Evolutionary conservation across 371 early-diverging fungal species (phyloP), one percentile per base, ranked within the genome.

Genomic region (Apophysomyces elegans): DNA sequence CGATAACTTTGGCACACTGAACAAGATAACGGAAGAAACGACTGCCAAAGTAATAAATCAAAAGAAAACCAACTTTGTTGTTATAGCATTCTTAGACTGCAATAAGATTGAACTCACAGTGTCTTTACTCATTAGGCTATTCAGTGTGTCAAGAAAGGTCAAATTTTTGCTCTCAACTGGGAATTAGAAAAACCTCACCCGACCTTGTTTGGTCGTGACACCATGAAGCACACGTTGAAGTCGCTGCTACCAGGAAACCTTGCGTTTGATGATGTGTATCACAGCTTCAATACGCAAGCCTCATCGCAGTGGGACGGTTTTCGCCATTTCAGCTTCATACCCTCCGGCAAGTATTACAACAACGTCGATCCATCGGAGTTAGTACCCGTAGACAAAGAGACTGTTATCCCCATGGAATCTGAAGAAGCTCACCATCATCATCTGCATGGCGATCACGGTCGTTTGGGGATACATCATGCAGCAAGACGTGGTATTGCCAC

Each of bases 1-100:
- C 37, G 81, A 81, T 45, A 75, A 79, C 26, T 60, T 73, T 16
- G 81, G 79, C 14, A 79, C 81, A 43, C 62, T 81, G 32, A 81
- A 81, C 36, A 39, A 73, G 1, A 45, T 81, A 47, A 81, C 77
- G 0, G 63, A 70, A 57, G 77, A 81, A 50, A 59, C 61, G 43
- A 69, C 69, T 8, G 69, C 71, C 36, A 69, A 74, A 37, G 80
- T 79, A 71, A 64, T 26, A 26, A 26, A 26, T 26, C 26, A 26
- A 26, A 1, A 26, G 2, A 26, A 26, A 26, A 26, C 3, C 32
- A 26, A 26, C 0, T 1, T 3, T 26, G 32, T 26, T 26, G 32
- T 26, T 26, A 26, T 26, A 26, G 32, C 32, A 26, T 26, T 26
- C 32, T 3, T 26, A 26, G 32, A 26, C 2, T 2, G 32, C 32